These are phyloP conservation scores for Mortierella sp. DNA, from an alignment of 371 early-diverging fungal species.

Conservation along the genomic window DNA sequence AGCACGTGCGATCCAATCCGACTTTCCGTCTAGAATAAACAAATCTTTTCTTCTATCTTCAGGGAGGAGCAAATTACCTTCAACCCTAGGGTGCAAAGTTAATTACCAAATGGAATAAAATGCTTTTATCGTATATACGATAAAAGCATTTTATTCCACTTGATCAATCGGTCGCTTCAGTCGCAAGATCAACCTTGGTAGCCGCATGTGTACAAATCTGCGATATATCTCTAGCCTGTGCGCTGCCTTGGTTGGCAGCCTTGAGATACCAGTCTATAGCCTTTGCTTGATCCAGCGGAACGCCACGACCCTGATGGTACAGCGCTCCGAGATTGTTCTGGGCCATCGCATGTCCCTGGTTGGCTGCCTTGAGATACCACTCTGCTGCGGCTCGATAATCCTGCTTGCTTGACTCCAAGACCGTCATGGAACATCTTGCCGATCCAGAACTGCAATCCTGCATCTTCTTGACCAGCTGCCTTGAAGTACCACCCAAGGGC, in stretches of 20 bases:
- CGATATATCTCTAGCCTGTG: not conserved
- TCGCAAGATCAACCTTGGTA: not conserved
- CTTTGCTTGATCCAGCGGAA: not conserved
- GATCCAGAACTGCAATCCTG: not conserved
- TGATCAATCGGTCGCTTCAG: no score
- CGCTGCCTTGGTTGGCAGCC: not conserved
- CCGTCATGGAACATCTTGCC: not conserved
- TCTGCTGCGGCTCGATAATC: not conserved
- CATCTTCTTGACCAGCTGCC: constrained; percentile 51
- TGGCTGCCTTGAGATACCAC: constrained; percentile 13
- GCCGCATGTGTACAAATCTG: not conserved
- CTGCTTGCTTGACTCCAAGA: not conserved
- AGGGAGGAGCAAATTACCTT: no score
- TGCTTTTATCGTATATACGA: no score
- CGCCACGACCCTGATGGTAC: constrained; percentile 21
- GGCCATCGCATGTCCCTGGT: constrained; percentile 43
- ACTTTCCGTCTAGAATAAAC: no score
- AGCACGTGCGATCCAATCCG: constrained; percentile 1
- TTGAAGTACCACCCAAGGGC: constrained; percentile 69
- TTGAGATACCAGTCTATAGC: not conserved
- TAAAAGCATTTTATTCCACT: no score
- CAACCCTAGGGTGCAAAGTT: no score
- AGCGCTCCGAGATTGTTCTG: constrained; percentile 63
- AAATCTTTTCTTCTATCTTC: not conserved
- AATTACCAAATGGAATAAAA: no score